phyloP scores from a whole-genome alignment of 2,329 filamentous ascomycete genomes.

The Cladorrhinum sp. region DNA sequence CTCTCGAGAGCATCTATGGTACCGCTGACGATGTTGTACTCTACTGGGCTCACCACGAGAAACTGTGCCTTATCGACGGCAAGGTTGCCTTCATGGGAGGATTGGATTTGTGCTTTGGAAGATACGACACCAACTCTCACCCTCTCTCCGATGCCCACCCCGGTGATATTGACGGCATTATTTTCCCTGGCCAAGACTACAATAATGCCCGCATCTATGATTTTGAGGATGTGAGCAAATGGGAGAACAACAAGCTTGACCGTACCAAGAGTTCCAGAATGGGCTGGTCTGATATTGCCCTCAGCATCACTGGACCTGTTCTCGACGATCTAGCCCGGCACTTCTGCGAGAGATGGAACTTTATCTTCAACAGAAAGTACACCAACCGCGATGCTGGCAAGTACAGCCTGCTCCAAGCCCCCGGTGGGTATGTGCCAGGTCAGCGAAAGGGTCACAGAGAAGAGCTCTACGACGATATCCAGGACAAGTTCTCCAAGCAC shows the following conservation, averaged over 20 bases:
- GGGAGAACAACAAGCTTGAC: constrained; percentile 83
- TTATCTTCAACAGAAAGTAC: constrained; percentile 84
- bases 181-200: constrained; percentile 90
- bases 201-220: constrained; percentile 86
- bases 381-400: constrained; percentile 47
- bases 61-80: constrained; percentile 80
- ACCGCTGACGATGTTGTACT: constrained; percentile 76
- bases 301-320: constrained; percentile 72
- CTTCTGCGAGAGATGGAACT: constrained; percentile 87
- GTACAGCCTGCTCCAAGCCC: constrained; percentile 37
- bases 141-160: constrained; percentile 82
- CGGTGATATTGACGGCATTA: constrained; percentile 66
- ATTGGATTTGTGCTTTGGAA: constrained; percentile 80
- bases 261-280: constrained; percentile 76
- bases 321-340: constrained; percentile 73
- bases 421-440: constrained; percentile 15
- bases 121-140: constrained; percentile 86
- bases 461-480: constrained; percentile 31
- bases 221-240: constrained; percentile 73
- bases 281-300: constrained; percentile 87
- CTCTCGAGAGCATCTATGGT: constrained; percentile 76
- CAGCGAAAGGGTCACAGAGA: constrained; percentile 27
- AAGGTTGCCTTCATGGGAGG: constrained; percentile 85
- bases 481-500: constrained; percentile 38
- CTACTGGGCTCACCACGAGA: constrained; percentile 94